A percentile compares a stretch with the other conserved stretches of the same genome.
Conservation (phyloP, 441 rosid species). For the Eruca vesicaria region DNA sequence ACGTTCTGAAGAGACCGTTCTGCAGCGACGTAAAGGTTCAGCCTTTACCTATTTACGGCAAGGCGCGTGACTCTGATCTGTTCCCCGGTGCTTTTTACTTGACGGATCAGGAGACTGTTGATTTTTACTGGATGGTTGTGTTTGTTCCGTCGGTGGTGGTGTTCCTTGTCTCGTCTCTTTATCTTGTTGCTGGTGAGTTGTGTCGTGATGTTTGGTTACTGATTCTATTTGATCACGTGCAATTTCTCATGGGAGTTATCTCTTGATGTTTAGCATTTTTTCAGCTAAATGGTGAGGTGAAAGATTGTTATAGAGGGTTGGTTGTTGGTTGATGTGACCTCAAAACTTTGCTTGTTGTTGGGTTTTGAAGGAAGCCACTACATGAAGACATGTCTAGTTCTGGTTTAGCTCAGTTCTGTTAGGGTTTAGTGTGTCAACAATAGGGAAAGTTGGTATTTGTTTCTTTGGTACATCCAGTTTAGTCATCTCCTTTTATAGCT, state of each 20-base stretch:
- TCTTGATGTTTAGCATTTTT: not conserved
- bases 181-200: conserved; percentile 69
- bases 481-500: not conserved
- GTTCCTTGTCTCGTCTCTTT: conserved; percentile 59
- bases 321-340: not conserved
- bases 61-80: conserved; percentile 62
- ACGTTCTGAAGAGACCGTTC: conserved; percentile 57
- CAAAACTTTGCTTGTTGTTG: too few species aligned
- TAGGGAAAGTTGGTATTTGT: not conserved
- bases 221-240: not conserved
- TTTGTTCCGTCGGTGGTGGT: conserved; percentile 61
- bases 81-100: conserved; percentile 72
- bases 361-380: not conserved
- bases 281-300: too few species aligned
- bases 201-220: not conserved
- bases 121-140: conserved; percentile 87
- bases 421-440: not conserved
- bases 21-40: conserved; percentile 63
- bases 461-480: not conserved
- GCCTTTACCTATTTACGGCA: conserved; percentile 50
- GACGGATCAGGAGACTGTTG: conserved; percentile 86
- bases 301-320: not conserved
- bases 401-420: too few species aligned
- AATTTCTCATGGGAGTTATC: not conserved
- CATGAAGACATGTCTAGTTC: not conserved